Conservation (phyloP, 345 rosid species). For the Hypericum perforatum region DNA sequence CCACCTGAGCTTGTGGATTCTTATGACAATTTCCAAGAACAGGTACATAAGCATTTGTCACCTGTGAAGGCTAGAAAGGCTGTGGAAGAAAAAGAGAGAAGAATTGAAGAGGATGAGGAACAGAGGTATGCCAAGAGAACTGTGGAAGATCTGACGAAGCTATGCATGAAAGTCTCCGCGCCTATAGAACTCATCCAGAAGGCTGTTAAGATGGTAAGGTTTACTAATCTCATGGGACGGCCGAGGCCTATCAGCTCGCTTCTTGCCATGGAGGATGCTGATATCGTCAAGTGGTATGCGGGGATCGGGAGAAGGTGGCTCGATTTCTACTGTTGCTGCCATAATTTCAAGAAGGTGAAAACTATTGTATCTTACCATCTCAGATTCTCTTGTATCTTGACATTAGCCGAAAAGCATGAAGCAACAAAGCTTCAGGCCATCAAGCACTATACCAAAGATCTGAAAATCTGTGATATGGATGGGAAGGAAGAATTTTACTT, state of each 20-base stretch:
- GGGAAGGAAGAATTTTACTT: slow-evolving; percentile 53
- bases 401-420: slow-evolving; percentile 84
- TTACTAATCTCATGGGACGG: slow-evolving; percentile 86
- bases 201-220: slow-evolving; percentile 71
- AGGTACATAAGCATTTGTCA: slow-evolving; percentile 63
- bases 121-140: slow-evolving; percentile 54
- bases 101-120: slow-evolving; percentile 54
- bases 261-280: slow-evolving; percentile 62
- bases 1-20: slow-evolving; percentile 68
- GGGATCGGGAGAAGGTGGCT: slow-evolving; percentile 92
- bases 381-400: slow-evolving; percentile 85
- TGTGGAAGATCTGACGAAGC: slow-evolving; percentile 61
- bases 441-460: slow-evolving; percentile 69
- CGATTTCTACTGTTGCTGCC: slow-evolving; percentile 86
- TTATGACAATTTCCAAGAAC: slow-evolving; percentile 70
- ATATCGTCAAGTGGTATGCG: slow-evolving; percentile 88
- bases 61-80: slow-evolving; percentile 47
- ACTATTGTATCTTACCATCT: slow-evolving; percentile 71
- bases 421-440: slow-evolving; percentile 75
- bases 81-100: slow-evolving; percentile 60
- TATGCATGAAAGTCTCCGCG: slow-evolving; percentile 69
- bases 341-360: slow-evolving; percentile 75
- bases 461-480: slow-evolving; percentile 41
- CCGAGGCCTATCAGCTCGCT: slow-evolving; percentile 73
- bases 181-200: slow-evolving; percentile 75